A percentile compares a stretch with the other conserved stretches of the same genome.
Conservation (phyloP, 2,329 filamentous ascomycete genomes). For the Magnaporthiopsis poae region DNA sequence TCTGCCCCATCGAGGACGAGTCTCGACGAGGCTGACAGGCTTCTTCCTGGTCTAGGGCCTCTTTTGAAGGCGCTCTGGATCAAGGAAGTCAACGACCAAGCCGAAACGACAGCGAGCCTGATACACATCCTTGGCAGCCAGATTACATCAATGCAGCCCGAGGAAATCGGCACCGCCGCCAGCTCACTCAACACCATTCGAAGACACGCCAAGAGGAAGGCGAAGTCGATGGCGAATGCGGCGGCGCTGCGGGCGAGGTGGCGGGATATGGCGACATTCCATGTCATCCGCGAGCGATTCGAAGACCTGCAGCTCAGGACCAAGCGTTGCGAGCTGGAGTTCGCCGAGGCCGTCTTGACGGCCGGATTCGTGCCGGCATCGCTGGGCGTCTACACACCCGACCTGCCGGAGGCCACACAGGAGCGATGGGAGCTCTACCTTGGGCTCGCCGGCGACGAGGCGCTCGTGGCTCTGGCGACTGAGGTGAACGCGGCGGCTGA, state of each 20-base stretch:
- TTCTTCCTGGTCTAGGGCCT: neutral
- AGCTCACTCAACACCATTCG: neutral
- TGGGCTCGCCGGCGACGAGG: neutral
- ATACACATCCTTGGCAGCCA: neutral
- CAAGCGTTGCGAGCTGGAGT: neutral
- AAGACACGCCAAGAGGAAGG: neutral
- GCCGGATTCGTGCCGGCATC: neutral
- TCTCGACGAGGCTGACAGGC: neutral
- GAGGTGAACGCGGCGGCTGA: neutral
- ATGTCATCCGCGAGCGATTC: slow-evolving; percentile 1
- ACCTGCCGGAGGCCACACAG: neutral
- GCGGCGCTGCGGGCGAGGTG: neutral
- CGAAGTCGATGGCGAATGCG: neutral
- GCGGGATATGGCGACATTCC: slow-evolving; percentile 1
- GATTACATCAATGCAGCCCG: neutral
- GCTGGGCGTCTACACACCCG: neutral
- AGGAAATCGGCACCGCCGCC: neutral
- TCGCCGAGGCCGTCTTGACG: neutral
- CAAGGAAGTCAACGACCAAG: neutral
- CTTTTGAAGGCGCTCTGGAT: slow-evolving; percentile 5
- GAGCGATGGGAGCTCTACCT: neutral
- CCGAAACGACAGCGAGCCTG: neutral
- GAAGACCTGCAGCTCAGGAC: neutral
- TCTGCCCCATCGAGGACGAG: neutral
- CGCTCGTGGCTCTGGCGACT: neutral